Conservation (phyloP, 176 grass and related monocot species). For the Melocanna baccifera region DNA sequence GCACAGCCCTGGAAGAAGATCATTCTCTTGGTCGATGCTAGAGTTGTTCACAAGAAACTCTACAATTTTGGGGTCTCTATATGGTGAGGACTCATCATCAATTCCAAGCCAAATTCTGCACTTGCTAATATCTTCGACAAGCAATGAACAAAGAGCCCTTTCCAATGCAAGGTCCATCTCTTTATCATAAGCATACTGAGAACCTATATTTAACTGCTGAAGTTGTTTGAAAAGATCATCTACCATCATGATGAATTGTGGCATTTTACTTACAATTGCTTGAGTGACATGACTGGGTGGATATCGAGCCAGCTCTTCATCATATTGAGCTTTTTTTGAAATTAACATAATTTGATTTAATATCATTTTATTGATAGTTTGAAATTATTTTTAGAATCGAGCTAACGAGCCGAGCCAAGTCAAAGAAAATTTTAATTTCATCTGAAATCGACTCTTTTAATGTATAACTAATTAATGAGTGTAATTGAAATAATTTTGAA, state of each 20-base stretch:
- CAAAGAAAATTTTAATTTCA: too few species aligned
- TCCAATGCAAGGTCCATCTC: conserved; percentile 66
- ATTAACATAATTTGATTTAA: too few species aligned
- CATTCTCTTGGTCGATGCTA: conserved; percentile 50
- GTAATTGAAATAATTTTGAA: too few species aligned
- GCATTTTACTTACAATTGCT: conserved; percentile 72
- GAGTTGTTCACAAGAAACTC: conserved; percentile 84
- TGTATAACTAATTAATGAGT: too few species aligned
- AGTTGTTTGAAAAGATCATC: conserved; percentile 81
- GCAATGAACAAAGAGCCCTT: conserved; percentile 80
- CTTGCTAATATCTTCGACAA: conserved; percentile 72
- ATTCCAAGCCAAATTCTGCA: conserved; percentile 86
- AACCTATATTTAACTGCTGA: conserved; percentile 60
- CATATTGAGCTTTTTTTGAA: too few species aligned
- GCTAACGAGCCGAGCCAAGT: too few species aligned
- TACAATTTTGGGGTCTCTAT: conserved; percentile 70
- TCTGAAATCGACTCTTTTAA: too few species aligned
- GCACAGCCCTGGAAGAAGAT: conserved; percentile 87
- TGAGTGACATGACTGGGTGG: too few species aligned
- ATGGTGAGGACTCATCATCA: conserved; percentile 56
- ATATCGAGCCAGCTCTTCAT: too few species aligned
- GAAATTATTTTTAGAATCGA: too few species aligned
- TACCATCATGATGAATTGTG: conserved; percentile 65
- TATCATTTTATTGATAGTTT: too few species aligned
- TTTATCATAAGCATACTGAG: conserved; percentile 49